Base-by-base conservation (phyloP, 2,329 filamentous ascomycete genomes). In the Knufia petricola region DNA sequence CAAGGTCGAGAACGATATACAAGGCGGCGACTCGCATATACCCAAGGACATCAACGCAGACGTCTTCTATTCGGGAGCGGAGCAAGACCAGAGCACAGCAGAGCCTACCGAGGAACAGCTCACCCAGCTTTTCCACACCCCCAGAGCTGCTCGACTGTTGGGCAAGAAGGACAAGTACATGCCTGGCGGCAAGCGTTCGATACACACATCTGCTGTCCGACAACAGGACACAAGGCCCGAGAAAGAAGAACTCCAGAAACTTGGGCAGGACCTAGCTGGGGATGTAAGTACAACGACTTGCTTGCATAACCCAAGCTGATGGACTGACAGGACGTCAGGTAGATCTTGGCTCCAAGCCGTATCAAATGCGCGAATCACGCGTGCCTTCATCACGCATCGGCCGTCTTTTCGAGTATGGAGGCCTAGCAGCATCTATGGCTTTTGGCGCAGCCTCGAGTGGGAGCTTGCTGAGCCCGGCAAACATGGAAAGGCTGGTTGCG, bases 361-460 rank as follows among this genome's bases (percentile, higher is more conserved):
- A 94, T 61, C 74, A 84, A 52, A 80, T 98, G 63, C 77, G 84
- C 48, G 90, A 96, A 61, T 98, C 92, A 8, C 82, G 81, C 54
- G 89, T 98, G 0, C 92, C 92, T 1, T 85, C 92, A 0, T 87
- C 88, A 6, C 81, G 92, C 3, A 68, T 98, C 45, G 84, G 89
- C 37, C 78, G 92, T 48, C 70, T 98, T 20, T 95, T 90, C 86
- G 94, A 98, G 66, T 98, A 96, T 63, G 79, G 87, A 49, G 88
- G 92, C 0, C 76, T 98, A 3, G 92, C 88, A 21, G 90, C 88
- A 1, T 94, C 90, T 40, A 95, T 98, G 89, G 81, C 95, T 6
- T 86, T 94, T 59, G 92, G 92, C 1, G 89, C 89, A 23, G 80
- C 95, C 52, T 85, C 81, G 1, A 82, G 82, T 1, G 82, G 89